Conservation (phyloP, 2,329 filamentous ascomycete species). For the Nothophaeocryptopus gaeumannii region DNA sequence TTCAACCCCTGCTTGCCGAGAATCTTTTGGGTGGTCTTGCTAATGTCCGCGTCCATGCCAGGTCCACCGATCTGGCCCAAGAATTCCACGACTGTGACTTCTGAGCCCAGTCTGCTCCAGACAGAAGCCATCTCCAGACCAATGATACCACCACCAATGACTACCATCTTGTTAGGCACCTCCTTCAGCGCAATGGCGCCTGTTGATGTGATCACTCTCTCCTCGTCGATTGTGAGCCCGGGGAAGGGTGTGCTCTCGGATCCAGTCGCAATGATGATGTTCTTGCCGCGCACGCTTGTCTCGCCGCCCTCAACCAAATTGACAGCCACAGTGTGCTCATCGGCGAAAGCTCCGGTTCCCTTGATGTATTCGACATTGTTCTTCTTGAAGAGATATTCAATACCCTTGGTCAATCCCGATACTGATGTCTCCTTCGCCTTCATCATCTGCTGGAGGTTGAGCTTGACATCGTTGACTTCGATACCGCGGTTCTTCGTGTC, state of each 20-base stretch:
- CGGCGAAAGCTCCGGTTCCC: slow-evolving; percentile 55
- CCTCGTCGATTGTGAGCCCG: slow-evolving; percentile 92
- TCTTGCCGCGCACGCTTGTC: slow-evolving; percentile 83
- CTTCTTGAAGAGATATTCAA: slow-evolving; percentile 98
- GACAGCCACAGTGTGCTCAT: slow-evolving; percentile 85
- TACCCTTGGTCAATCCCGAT: slow-evolving; percentile 84
- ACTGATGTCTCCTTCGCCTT: slow-evolving; percentile 97
- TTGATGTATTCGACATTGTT: slow-evolving; percentile 98
- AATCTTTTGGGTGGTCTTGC: slow-evolving; percentile 88
- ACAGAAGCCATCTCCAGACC: slow-evolving; percentile 97
- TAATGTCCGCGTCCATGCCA: slow-evolving; percentile 92
- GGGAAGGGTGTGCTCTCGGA: slow-evolving; percentile 96
- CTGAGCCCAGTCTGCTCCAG: slow-evolving; percentile 88
- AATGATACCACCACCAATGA: slow-evolving; percentile 98
- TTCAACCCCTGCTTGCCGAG: slow-evolving; percentile 95
- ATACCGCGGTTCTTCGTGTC: slow-evolving; percentile 97
- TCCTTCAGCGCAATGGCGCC: slow-evolving; percentile 85
- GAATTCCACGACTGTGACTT: slow-evolving; percentile 98
- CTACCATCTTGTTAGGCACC: slow-evolving; percentile 93
- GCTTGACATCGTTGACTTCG: slow-evolving; percentile 93
- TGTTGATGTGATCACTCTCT: slow-evolving; percentile 94
- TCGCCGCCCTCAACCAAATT: slow-evolving; percentile 88
- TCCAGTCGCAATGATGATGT: slow-evolving; percentile 96
- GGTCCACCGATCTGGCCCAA: slow-evolving; percentile 93
- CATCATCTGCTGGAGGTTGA: slow-evolving; percentile 95